Base-by-base conservation (phyloP, 345 rosid species). In the Citrus trifoliata region DNA sequence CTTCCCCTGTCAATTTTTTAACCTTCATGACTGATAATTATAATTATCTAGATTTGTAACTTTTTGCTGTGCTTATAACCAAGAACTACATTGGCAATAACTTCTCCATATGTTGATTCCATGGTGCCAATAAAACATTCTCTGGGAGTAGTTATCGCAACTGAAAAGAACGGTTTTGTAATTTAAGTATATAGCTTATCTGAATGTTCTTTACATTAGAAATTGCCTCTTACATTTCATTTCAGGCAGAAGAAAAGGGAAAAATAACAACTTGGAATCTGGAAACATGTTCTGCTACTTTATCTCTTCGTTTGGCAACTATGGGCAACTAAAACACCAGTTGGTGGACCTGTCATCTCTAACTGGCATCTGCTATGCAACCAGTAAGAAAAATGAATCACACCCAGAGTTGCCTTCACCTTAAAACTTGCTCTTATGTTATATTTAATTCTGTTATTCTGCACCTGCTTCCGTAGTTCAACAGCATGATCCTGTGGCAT, bases 321-420 rank as follows among this genome's bases (percentile, higher is more conserved):
- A 65, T 84, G 88, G 71, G 84, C 82, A 55, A 92, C 85, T 46
- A 95, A 81, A 24, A 82, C 85, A 30, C 99, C 99, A 1, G 83
- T 82, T 35, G 99, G 99, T 33, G 98, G 99, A 80, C 95, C 86
- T 2, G 89, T 85, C 90, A 90, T 81, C 65, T 81, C 82, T 32
- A 92, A 77, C 82, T 86, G 92, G 82, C 99, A 95, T 80, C 89
- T 88, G 24, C 89, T 87, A 42, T 93, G 98, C 73, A 93, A 76
- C 95, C 90, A 85, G 86, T 91, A 92, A 59, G 95, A 88, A 83
- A 86, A 89, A 82, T 83, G 98, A 69, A 95, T 70, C 48, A 88
- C 66, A 70, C 99, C 99, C 33, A 95, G 40, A 62, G 66, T 82
- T 16, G 94, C 97, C 80, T 86, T 91, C 71, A 93, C 97, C 78